Evolutionary conservation across 257 asterid species (phyloP).

Genomic region (Gentiana dahurica): DNA sequence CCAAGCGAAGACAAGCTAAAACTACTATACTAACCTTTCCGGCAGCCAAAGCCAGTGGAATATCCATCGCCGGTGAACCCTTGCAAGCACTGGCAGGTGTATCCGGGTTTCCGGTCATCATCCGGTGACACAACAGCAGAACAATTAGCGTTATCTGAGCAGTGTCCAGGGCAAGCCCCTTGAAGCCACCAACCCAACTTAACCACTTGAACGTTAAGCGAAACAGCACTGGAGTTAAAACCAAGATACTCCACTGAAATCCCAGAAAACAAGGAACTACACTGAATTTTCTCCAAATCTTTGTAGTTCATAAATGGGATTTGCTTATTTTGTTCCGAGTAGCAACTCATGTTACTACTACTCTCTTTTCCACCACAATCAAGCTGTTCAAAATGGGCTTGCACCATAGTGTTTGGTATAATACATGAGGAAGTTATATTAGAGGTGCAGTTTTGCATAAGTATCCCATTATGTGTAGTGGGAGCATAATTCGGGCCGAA

Average conservation of each 20-base stretch:
- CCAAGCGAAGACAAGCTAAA: no score
- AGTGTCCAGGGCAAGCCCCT: conserved; percentile 34
- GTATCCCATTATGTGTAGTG: conserved; percentile 52
- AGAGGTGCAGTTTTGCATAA: conserved; percentile 38
- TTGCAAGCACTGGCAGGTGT: conserved; percentile 50
- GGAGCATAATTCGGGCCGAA: conserved; percentile 59
- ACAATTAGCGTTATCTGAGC: conserved; percentile 50
- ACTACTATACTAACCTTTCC: conserved; percentile 37
- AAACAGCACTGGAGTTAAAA: conserved; percentile 37
- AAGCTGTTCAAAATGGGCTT: conserved; percentile 52
- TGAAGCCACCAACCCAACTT: conserved; percentile 73
- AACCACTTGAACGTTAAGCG: conserved; percentile 50
- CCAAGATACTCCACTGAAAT: conserved; percentile 39
- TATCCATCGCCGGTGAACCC: conserved; percentile 78
- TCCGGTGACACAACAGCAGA: conserved; percentile 20
- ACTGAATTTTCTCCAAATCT: conserved; percentile 21
- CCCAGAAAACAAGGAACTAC: conserved; percentile 53
- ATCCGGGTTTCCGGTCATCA: conserved; percentile 15
- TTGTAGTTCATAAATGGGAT: conserved; percentile 32
- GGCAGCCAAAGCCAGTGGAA: conserved; percentile 55
- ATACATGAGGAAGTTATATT: conserved; percentile 27
- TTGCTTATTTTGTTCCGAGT: conserved; percentile 36
- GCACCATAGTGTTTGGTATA: conserved; percentile 55
- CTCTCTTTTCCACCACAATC: conserved; percentile 22
- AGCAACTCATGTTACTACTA: conserved; percentile 44